Conservation (phyloP, 2,329 filamentous ascomycete species). For the Alternaria infectoria region DNA sequence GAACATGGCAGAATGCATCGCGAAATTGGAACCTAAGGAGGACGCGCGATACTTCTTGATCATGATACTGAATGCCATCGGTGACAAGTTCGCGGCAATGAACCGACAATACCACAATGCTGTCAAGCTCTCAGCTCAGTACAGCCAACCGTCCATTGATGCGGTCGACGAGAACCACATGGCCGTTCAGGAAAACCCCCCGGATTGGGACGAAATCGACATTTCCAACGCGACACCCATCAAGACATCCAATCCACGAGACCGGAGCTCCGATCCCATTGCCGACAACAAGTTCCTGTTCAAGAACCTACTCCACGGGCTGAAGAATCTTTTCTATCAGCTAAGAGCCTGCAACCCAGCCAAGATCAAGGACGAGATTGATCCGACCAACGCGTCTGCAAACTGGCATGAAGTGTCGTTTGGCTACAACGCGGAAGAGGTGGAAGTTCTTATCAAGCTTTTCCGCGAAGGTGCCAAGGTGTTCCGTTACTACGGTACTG, state of each 20-base stretch:
- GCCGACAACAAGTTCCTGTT: slow-evolving; percentile 98
- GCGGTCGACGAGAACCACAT: slow-evolving; percentile 78
- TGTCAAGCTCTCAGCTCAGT: slow-evolving; percentile 85
- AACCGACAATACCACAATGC: slow-evolving; percentile 95
- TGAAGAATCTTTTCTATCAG: slow-evolving; percentile 97
- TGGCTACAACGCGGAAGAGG: slow-evolving; percentile 96
- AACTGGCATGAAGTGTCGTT: slow-evolving; percentile 97
- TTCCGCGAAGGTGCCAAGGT: slow-evolving; percentile 96
- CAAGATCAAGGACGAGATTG: slow-evolving; percentile 65
- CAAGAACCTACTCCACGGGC: slow-evolving; percentile 91
- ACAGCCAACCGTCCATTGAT: slow-evolving; percentile 69
- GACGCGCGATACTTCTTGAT: slow-evolving; percentile 95
- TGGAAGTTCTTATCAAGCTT: slow-evolving; percentile 93
- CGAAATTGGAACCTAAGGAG: slow-evolving; percentile 88
- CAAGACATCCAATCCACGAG: slow-evolving; percentile 89
- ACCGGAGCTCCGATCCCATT: slow-evolving; percentile 87
- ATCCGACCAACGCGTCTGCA: slow-evolving; percentile 76
- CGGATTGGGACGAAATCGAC: slow-evolving; percentile 97
- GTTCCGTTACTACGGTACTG: slow-evolving; percentile 95
- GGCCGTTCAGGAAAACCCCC: slow-evolving; percentile 77
- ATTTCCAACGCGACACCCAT: slow-evolving; percentile 97
- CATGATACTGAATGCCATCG: slow-evolving; percentile 97
- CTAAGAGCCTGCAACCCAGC: slow-evolving; percentile 84
- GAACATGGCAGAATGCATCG: slow-evolving; percentile 98
- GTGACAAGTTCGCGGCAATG: slow-evolving; percentile 98